Evolutionary conservation across 495 filamentous ascomycete species (phyloP).

Genomic region (Penicillium verhagenii): DNA sequence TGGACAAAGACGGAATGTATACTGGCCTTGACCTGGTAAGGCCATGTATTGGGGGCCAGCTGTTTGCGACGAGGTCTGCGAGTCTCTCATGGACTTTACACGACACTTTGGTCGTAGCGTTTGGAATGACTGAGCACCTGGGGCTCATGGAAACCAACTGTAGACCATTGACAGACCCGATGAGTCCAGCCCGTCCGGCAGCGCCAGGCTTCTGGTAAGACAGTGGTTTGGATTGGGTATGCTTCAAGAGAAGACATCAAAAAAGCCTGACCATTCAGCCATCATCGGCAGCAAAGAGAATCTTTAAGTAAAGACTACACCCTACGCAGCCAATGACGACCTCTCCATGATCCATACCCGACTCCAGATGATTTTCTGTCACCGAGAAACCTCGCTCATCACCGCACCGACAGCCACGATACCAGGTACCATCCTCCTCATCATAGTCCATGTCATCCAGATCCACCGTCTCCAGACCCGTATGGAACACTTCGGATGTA

Average conservation of each 20-base stretch:
- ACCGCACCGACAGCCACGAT: constrained; percentile 75
- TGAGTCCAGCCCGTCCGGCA: too few relatives aligned
- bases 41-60: neutral
- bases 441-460: constrained; percentile 71
- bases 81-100: neutral
- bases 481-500: constrained; percentile 49
- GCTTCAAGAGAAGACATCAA: neutral
- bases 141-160: neutral
- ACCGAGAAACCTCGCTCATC: constrained; percentile 70
- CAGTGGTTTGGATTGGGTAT: neutral
- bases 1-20: too few relatives aligned
- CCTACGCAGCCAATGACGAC: constrained; percentile 74
- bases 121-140: neutral
- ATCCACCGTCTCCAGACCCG: constrained; percentile 78
- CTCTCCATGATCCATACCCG: constrained; percentile 61
- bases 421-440: constrained; percentile 54
- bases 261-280: constrained; percentile 1
- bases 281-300: constrained; percentile 37
- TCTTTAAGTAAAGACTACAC: constrained; percentile 79
- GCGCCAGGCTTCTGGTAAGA: neutral
- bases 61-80: neutral
- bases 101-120: neutral
- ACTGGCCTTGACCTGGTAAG: neutral
- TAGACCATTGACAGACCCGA: neutral
- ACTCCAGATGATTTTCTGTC: constrained; percentile 68